Conservation (phyloP, 345 rosid species). For the Zanthoxylum bungeanum region DNA sequence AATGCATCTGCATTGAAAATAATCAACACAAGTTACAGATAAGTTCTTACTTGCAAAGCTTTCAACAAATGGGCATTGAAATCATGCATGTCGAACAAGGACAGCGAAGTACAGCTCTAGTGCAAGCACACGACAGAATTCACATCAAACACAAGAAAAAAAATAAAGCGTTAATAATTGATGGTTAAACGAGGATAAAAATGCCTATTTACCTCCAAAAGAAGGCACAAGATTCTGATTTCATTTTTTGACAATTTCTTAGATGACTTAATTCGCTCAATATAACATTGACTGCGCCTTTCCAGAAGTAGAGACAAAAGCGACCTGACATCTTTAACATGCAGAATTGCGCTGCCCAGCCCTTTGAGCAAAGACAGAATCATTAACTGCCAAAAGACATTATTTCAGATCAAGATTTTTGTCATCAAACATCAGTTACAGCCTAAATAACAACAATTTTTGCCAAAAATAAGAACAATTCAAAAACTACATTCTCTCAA, state of each 20-base stretch:
- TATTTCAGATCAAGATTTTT: slow-evolving; percentile 2
- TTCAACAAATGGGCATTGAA: slow-evolving; percentile 51
- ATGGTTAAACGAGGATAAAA: slow-evolving; percentile 3
- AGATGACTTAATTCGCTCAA: slow-evolving; percentile 38
- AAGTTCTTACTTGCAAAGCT: slow-evolving; percentile 61
- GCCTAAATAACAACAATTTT: background rate
- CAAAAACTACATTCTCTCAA: background rate
- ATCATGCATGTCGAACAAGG: slow-evolving; percentile 33
- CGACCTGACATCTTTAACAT: slow-evolving; percentile 49
- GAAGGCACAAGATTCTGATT: slow-evolving; percentile 65
- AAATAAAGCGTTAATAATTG: slow-evolving; percentile 4
- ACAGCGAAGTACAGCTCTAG: slow-evolving; percentile 56
- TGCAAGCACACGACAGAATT: slow-evolving; percentile 28
- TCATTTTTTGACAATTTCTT: slow-evolving; percentile 55
- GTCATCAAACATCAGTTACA: background rate
- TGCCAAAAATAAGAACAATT: background rate
- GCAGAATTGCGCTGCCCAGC: slow-evolving; percentile 53
- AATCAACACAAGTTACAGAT: slow-evolving; percentile 10
- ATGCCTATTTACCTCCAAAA: slow-evolving; percentile 67
- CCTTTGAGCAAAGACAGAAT: slow-evolving; percentile 74
- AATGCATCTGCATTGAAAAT: background rate
- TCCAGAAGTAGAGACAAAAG: slow-evolving; percentile 59
- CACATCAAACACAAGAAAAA: slow-evolving; percentile 8
- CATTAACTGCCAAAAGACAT: slow-evolving; percentile 59
- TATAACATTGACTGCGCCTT: slow-evolving; percentile 46